These are phyloP conservation scores for Penicillium sclerotigenum DNA, from an alignment of 2,329 filamentous ascomycete genomes.

Conservation along the genomic window DNA sequence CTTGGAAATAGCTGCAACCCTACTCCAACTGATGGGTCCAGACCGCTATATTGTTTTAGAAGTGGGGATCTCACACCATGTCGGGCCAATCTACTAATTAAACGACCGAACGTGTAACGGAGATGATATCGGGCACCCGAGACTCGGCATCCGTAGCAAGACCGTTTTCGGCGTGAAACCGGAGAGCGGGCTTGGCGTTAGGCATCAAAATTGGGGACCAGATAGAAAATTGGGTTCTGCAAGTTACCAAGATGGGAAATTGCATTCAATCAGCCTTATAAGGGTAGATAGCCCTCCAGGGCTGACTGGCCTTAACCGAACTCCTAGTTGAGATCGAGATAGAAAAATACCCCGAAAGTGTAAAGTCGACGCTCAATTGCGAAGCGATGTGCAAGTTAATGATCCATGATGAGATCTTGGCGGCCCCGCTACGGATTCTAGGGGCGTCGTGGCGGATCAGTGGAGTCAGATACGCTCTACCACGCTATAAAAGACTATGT, in stretches of 20 bases:
- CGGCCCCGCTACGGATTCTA: not conserved
- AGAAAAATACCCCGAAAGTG: not conserved
- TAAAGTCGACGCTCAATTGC: not conserved
- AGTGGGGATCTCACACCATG: not conserved
- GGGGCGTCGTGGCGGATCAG: conserved; percentile 4
- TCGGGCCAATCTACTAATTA: not conserved
- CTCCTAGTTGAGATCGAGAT: not conserved
- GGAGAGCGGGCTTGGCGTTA: not conserved
- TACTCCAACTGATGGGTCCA: not conserved
- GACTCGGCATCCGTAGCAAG: not conserved
- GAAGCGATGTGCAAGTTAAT: conserved; percentile 2
- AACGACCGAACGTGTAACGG: not conserved
- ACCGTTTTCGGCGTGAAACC: not conserved
- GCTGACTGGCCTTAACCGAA: conserved; percentile 1
- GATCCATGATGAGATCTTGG: conserved; percentile 6
- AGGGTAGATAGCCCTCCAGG: not conserved
- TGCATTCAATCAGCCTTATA: not conserved
- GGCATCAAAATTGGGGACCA: not conserved
- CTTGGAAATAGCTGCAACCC: not conserved
- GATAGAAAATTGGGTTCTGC: not conserved
- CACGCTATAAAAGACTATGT: not conserved
- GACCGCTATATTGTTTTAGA: not conserved
- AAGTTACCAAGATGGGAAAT: not conserved
- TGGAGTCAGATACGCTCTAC: not conserved
- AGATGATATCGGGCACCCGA: not conserved